Conservation (phyloP, 345 rosid genomes). For the Gossypium australe region DNA sequence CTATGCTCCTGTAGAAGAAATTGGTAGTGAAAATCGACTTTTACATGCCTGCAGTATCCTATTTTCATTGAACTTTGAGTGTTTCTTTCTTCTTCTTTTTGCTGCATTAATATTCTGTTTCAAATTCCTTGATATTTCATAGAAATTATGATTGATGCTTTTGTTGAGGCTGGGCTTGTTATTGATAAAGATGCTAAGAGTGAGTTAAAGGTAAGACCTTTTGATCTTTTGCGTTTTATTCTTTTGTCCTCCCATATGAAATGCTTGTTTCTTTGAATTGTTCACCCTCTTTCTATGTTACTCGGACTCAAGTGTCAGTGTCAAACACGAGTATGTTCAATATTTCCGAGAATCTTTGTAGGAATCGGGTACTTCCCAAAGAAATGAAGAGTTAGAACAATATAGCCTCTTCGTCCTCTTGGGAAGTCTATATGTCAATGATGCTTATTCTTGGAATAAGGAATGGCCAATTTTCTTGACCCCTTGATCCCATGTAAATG, state of each 20-base stretch:
- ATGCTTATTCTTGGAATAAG: too few species aligned
- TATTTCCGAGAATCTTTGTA: too few species aligned
- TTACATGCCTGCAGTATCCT: slow-evolving; percentile 81
- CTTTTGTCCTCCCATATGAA: neutral
- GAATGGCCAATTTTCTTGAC: too few species aligned
- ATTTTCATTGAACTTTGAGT: neutral
- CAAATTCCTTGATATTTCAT: slow-evolving; percentile 43
- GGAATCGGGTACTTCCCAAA: too few species aligned
- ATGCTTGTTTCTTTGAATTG: neutral
- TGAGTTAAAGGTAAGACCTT: slow-evolving; percentile 53
- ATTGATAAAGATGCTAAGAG: slow-evolving; percentile 64
- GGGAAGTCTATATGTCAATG: too few species aligned
- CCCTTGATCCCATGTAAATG: too few species aligned
- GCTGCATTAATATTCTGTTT: neutral
- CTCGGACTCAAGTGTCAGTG: too few species aligned
- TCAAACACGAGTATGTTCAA: too few species aligned
- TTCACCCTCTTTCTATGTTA: too few species aligned
- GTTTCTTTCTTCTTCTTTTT: neutral
- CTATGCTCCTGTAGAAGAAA: slow-evolving; percentile 73
- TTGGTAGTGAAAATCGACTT: slow-evolving; percentile 60
- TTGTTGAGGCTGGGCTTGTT: slow-evolving; percentile 81
- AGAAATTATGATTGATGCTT: slow-evolving; percentile 81
- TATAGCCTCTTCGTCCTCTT: too few species aligned
- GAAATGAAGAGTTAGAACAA: too few species aligned
- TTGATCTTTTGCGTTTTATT: neutral